These are phyloP conservation scores for Lolium perenne DNA, from an alignment of 176 grass and related monocot genomes.

Conservation along the genomic window DNA sequence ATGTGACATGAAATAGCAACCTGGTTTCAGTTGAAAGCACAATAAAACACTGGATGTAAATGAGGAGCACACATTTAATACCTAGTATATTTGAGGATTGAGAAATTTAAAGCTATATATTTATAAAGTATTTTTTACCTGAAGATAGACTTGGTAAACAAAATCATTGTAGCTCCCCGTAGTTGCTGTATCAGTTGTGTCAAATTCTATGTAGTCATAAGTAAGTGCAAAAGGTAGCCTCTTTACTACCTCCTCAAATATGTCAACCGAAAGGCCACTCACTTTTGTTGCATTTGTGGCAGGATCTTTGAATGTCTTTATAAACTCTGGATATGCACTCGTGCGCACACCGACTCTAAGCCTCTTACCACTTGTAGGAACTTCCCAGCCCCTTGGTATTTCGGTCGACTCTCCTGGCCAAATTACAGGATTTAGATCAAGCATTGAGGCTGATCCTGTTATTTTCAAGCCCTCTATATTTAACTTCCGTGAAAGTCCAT, in stretches of 20 bases:
- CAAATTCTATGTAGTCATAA: conserved; percentile 42
- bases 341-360: conserved; percentile 46
- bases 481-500: conserved; percentile 31
- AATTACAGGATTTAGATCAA: conserved; percentile 30
- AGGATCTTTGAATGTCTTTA: conserved; percentile 29
- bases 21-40: not conserved
- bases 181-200: not conserved
- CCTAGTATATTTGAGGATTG: not conserved
- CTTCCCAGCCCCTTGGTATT: conserved; percentile 54
- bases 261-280: conserved; percentile 29
- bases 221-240: conserved; percentile 42
- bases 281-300: conserved; percentile 25
- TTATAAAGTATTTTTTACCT: conserved; percentile 26
- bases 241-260: conserved; percentile 48
- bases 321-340: conserved; percentile 16
- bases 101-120: not conserved
- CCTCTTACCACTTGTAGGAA: conserved; percentile 25
- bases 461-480: not conserved
- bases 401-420: conserved; percentile 55
- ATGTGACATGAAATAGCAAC: not conserved
- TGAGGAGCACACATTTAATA: not conserved
- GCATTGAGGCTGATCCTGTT: not conserved
- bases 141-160: conserved; percentile 47
- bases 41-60: not conserved
- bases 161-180: conserved; percentile 44